A percentile compares a stretch with the other conserved stretches of the same genome.
Conservation (phyloP, 768 basidiomycete genomes). For the Termitomyces sp. region DNA sequence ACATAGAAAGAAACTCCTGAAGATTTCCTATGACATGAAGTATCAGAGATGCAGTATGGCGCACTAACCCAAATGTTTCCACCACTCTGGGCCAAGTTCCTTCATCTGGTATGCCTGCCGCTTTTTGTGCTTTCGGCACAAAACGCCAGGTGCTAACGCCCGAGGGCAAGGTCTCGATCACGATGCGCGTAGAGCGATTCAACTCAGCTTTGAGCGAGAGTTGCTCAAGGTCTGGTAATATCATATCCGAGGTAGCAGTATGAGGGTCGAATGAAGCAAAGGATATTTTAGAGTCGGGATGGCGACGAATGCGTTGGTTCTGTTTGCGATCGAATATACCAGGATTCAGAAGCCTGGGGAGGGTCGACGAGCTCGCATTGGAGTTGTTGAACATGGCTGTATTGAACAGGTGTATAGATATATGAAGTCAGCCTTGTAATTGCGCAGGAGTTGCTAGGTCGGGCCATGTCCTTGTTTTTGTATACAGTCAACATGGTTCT, state of each 20-base stretch:
- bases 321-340: constrained; percentile 68
- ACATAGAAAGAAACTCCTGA: constrained; percentile 32
- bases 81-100: constrained; percentile 69
- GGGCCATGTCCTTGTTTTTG: constrained; percentile 8
- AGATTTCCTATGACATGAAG: constrained; percentile 34
- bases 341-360: constrained; percentile 33
- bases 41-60: constrained; percentile 9
- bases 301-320: constrained; percentile 56
- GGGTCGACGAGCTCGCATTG: constrained; percentile 21
- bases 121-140: constrained; percentile 64
- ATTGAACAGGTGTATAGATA: not conserved
- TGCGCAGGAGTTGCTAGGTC: constrained; percentile 19
- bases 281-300: constrained; percentile 53
- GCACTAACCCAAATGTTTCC: constrained; percentile 60
- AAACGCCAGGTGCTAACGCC: constrained; percentile 69
- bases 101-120: constrained; percentile 59
- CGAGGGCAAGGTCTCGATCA: constrained; percentile 62
- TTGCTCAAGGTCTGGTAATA: constrained; percentile 34
- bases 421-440: constrained; percentile 10
- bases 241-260: constrained; percentile 45
- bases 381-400: constrained; percentile 6
- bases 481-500: not conserved
- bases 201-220: constrained; percentile 44
- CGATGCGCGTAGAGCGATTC: constrained; percentile 64
- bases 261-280: constrained; percentile 77